Conservation (phyloP, 768 basidiomycete genomes). For the Auriscalpium orientale region DNA sequence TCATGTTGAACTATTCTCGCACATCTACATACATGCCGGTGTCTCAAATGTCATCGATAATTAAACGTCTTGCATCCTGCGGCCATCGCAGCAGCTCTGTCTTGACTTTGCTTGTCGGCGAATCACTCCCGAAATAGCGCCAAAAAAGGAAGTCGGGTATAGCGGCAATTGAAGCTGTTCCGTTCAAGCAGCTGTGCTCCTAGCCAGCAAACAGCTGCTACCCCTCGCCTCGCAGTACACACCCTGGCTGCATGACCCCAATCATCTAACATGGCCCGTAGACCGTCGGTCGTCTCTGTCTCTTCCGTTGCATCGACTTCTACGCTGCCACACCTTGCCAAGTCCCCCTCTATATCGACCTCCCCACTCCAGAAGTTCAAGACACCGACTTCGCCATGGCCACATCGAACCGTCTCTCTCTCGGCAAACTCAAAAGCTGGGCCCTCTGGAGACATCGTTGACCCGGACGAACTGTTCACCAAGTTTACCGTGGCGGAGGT, state of each 20-base stretch:
- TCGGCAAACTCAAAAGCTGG: not conserved
- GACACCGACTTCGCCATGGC: constrained; percentile 12
- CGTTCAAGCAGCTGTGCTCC: too few relatives aligned
- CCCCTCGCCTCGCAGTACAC: not conserved
- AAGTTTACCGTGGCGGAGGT: constrained; percentile 68
- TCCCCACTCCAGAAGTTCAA: constrained; percentile 5
- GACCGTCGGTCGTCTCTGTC: constrained; percentile 29
- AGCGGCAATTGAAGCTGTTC: too few relatives aligned
- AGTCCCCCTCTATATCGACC: not conserved
- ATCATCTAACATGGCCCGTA: constrained; percentile 28
- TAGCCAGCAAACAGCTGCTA: too few relatives aligned
- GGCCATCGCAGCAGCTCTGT: too few relatives aligned
- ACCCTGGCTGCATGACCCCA: not conserved
- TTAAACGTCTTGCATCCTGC: not conserved
- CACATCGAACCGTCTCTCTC: constrained; percentile 4
- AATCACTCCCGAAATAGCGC: not conserved
- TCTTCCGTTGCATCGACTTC: constrained; percentile 20
- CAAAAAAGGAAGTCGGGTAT: too few relatives aligned
- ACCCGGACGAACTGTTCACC: constrained; percentile 70
- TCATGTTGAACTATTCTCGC: not conserved
- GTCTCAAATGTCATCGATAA: not conserved
- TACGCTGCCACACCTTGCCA: not conserved
- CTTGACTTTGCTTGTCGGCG: too few relatives aligned
- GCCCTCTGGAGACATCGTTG: constrained; percentile 19
- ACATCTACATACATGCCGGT: constrained; percentile 2